Evolutionary conservation across 2,329 filamentous ascomycete species (phyloP).

Genomic region (Apiospora hydei): DNA sequence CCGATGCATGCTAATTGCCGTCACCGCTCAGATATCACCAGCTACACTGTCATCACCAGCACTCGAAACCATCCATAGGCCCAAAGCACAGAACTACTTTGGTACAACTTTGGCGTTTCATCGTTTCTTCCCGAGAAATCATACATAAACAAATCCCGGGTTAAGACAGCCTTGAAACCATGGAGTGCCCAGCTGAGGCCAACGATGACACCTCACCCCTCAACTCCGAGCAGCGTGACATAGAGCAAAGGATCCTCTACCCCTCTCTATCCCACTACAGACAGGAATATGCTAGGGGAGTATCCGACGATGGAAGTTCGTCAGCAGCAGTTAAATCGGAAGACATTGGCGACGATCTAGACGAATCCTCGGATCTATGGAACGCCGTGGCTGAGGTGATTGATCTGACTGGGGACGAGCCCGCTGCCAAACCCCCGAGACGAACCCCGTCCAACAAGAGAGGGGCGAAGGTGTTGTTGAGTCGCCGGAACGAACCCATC

Average conservation of each 20-base stretch:
- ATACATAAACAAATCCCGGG: neutral
- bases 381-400: slow-evolving; percentile 11
- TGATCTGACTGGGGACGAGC: slow-evolving; percentile 17
- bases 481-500: neutral
- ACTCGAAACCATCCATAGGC: too few relatives aligned
- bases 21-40: neutral
- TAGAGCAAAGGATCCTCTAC: neutral
- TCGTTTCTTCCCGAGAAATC: too few relatives aligned
- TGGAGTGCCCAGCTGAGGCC: neutral
- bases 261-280: neutral
- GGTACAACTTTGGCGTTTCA: too few relatives aligned
- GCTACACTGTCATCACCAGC: too few relatives aligned
- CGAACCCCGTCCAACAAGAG: neutral
- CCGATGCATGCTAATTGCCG: neutral
- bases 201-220: neutral
- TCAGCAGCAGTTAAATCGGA: neutral
- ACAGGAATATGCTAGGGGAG: neutral
- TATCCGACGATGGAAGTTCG: too few relatives aligned
- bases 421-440: neutral
- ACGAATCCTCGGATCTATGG: neutral
- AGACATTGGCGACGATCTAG: neutral
- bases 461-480: neutral
- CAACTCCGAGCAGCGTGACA: neutral
- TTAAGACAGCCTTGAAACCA: neutral
- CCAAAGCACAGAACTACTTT: too few relatives aligned